Evolutionary conservation across 306 rosid genomes (phyloP), one percentile per base, ranked within the genome.

Genomic region (Citrullus amarus): DNA sequence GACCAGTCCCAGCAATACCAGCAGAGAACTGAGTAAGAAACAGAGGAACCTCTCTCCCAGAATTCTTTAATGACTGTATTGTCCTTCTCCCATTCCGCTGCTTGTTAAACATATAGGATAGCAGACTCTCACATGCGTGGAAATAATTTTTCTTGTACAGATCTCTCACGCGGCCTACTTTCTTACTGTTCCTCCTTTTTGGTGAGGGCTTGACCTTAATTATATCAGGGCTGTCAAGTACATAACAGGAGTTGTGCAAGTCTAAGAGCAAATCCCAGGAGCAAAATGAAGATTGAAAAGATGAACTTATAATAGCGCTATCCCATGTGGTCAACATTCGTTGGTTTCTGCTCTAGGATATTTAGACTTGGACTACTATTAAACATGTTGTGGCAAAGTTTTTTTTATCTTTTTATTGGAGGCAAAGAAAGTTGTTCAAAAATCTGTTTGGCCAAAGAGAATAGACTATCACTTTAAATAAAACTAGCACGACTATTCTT

Each of bases 121-220:
- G 84, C 79, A 92, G 92, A 82, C 84, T 89, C 91, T 94, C 98
- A 41, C 91, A 92, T 58, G 98, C 95, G 61, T 88, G 91, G 57
- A 87, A 83, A 75, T 83, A 81, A 82, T 92, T 95, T 84, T 86
- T 91, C 83, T 80, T 82, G 88, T 90, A 90, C 30, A 87, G 85
- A 82, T 89, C 90, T 85, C 93, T 89, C 80, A 84, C 96, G 54
- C 73, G 83, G 56, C 86, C 81, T 17, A 16, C 78, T 86, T 83
- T 90, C 87, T 86, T 90, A 18, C 80, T 44, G 59, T 46, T 86
- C 88, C 84, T 86, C 81, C 80, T 88, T 85, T 83, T 94, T 20
- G 72, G 84, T 43, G 83, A 84, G 50, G 88, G 89, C 83, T 83
- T 90, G 69, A 59, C 67, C 86, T 92, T 92, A 22, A 88, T 25